phyloP scores from a whole-genome alignment of 2,329 filamentous ascomycete species.

The Diaporthe citri region DNA sequence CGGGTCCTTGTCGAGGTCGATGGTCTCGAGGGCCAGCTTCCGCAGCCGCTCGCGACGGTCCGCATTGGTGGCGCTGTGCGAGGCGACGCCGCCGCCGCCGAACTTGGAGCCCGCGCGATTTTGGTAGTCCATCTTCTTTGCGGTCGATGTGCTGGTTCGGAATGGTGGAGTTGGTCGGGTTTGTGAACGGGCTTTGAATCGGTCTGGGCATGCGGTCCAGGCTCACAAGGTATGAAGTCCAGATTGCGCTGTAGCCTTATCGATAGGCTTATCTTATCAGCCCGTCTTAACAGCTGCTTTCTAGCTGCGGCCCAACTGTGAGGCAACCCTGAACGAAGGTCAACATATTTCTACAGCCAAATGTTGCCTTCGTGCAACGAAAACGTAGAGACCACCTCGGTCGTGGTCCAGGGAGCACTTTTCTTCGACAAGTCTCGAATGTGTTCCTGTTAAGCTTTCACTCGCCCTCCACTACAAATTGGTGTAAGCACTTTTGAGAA shows the following conservation, averaged over 20 bases:
- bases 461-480: no score
- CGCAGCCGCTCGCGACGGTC: conserved; percentile 97
- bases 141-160: not conserved
- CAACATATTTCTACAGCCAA: no score
- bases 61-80: conserved; percentile 91
- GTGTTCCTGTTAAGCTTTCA: no score
- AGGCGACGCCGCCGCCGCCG: conserved; percentile 96
- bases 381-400: no score
- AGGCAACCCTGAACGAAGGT: no score
- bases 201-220: not conserved
- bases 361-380: no score
- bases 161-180: not conserved
- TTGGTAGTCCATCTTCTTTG: conserved; percentile 75
- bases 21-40: conserved; percentile 97
- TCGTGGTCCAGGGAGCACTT: no score
- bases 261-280: conserved; percentile 16
- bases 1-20: conserved; percentile 98
- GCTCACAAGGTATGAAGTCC: not conserved
- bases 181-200: not conserved
- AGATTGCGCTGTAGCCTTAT: not conserved
- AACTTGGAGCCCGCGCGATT: conserved; percentile 98
- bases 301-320: no score
- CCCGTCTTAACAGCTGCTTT: no score
- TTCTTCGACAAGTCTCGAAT: no score
- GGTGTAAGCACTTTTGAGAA: no score